Evolutionary conservation across 2,329 filamentous ascomycete genomes (phyloP).

Genomic region (Xylaria sp.): DNA sequence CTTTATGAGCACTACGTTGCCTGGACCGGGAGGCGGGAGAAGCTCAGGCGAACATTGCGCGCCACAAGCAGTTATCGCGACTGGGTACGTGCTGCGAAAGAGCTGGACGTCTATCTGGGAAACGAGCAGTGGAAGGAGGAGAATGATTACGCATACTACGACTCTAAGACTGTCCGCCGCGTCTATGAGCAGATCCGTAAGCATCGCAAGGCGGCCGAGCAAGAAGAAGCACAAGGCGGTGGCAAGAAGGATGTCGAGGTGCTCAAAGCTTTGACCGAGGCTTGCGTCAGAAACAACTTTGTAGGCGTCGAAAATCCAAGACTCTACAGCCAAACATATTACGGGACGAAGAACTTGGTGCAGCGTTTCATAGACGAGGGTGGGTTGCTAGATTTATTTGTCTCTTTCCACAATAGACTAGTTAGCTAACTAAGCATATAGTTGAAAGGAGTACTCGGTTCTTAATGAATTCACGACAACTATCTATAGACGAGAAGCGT

Average conservation of each 20-base stretch:
- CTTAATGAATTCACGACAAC: conserved; percentile 72
- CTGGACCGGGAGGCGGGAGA: conserved; percentile 84
- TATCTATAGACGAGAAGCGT: conserved; percentile 79
- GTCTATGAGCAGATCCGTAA: conserved; percentile 80
- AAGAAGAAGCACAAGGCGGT: conserved; percentile 51
- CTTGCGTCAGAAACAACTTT: conserved; percentile 97
- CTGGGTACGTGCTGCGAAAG: conserved; percentile 83
- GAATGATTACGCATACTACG: conserved; percentile 85
- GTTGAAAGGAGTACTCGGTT: conserved; percentile 74
- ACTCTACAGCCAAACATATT: conserved; percentile 97
- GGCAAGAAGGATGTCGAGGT: conserved; percentile 73
- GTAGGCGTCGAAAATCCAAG: conserved; percentile 92
- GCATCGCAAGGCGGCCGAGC: conserved; percentile 69
- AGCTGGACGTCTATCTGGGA: conserved; percentile 82
- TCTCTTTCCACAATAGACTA: not conserved
- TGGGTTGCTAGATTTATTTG: conserved; percentile 49
- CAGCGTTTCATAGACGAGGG: conserved; percentile 90
- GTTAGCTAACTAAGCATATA: conserved; percentile 45
- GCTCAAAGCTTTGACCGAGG: conserved; percentile 80
- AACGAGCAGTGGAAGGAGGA: conserved; percentile 83
- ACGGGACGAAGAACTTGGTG: conserved; percentile 93
- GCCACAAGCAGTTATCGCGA: conserved; percentile 79
- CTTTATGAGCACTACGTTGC: conserved; percentile 91
- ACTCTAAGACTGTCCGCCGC: conserved; percentile 81
- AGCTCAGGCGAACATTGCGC: conserved; percentile 75